Evolutionary conservation across 2,329 filamentous ascomycete species (phyloP).

Genomic region (Ceratocystis papillata): DNA sequence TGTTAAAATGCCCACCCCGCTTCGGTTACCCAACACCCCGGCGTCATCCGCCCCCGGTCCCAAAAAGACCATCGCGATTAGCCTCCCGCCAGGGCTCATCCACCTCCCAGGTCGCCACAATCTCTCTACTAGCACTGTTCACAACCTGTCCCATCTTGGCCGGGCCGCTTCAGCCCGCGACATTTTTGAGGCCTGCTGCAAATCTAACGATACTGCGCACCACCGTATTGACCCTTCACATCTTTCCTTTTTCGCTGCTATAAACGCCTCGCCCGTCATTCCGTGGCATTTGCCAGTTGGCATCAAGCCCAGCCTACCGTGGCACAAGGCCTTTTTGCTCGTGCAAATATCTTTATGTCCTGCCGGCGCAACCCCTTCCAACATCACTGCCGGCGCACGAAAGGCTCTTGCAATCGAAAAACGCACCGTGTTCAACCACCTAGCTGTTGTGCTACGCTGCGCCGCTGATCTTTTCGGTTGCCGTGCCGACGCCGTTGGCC

Average conservation of each 20-base stretch:
- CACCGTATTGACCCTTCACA: constrained; percentile 33
- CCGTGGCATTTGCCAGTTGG: constrained; percentile 31
- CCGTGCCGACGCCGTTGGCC: constrained; percentile 51
- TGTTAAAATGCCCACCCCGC: too few relatives aligned
- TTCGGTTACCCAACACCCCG: too few relatives aligned
- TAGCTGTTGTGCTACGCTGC: constrained; percentile 33
- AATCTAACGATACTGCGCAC: constrained; percentile 33
- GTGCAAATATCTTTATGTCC: constrained; percentile 50
- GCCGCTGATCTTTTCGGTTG: constrained; percentile 34
- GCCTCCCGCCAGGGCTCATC: constrained; percentile 9
- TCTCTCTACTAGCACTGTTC: constrained; percentile 16
- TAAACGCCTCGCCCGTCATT: constrained; percentile 34
- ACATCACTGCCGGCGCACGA: constrained; percentile 31
- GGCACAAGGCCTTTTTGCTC: constrained; percentile 66
- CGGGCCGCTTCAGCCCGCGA: constrained; percentile 25
- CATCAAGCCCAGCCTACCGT: constrained; percentile 29
- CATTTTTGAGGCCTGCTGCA: constrained; percentile 34
- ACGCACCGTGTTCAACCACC: constrained; percentile 30
- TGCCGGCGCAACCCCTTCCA: constrained; percentile 49
- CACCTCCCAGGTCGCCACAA: constrained; percentile 17
- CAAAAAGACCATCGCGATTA: constrained; percentile 3
- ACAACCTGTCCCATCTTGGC: constrained; percentile 22
- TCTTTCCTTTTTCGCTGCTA: constrained; percentile 31
- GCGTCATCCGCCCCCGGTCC: background rate
- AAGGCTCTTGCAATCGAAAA: constrained; percentile 27